Conservation (phyloP, 352 stramenopile genomes). For the Paralagenidium karlingii region DNA sequence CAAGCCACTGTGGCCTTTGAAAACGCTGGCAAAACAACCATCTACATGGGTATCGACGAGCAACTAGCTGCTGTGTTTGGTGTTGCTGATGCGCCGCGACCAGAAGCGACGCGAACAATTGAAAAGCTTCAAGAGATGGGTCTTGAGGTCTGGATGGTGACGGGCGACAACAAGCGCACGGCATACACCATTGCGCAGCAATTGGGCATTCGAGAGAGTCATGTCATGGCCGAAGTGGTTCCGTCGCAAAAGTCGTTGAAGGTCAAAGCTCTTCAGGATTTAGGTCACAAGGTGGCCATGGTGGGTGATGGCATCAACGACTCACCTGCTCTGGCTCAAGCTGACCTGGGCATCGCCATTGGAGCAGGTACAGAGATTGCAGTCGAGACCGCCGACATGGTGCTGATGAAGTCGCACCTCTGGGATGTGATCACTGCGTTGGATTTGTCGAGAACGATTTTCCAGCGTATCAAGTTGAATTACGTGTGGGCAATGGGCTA, state of each 20-base stretch:
- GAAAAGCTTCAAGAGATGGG: constrained; percentile 85
- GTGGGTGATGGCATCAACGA: constrained; percentile 99
- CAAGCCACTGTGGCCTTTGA: constrained; percentile 73
- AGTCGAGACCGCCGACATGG: constrained; percentile 94
- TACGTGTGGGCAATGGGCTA: constrained; percentile 98
- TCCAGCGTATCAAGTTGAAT: constrained; percentile 94
- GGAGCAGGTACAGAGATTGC: constrained; percentile 95
- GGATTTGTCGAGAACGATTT: constrained; percentile 93
- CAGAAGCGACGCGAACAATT: constrained; percentile 85
- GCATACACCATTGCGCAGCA: constrained; percentile 88
- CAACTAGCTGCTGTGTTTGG: constrained; percentile 70
- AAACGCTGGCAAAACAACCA: constrained; percentile 88
- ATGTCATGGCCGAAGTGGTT: constrained; percentile 93
- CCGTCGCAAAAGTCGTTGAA: constrained; percentile 92
- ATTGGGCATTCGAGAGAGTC: constrained; percentile 77
- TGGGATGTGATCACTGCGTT: constrained; percentile 95
- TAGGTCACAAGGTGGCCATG: constrained; percentile 89
- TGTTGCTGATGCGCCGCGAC: constrained; percentile 78
- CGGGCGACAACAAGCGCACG: constrained; percentile 95
- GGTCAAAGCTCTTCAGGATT: constrained; percentile 85
- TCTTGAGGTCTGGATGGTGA: constrained; percentile 98
- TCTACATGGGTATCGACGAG: constrained; percentile 88
- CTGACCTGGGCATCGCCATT: constrained; percentile 95
- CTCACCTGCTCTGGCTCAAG: constrained; percentile 93
- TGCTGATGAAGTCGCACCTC: constrained; percentile 82